Evolutionary conservation across 345 rosid genomes (phyloP).

Genomic region (Brassica cretica): DNA sequence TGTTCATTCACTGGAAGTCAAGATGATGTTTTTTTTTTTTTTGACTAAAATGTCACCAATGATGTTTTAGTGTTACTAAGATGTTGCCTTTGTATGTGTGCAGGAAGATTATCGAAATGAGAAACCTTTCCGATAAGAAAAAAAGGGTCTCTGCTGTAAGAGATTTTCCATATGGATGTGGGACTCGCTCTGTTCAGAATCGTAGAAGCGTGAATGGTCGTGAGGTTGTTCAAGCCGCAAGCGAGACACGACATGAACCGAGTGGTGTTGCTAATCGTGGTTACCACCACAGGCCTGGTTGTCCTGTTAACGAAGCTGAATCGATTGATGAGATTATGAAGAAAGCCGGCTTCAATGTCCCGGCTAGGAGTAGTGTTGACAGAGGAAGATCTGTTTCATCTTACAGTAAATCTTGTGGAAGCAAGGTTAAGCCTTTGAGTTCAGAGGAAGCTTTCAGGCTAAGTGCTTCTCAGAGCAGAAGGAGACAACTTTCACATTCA

Average conservation of each 20-base stretch:
- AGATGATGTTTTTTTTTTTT: no score
- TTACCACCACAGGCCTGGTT: neutral
- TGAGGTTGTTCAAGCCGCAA: neutral
- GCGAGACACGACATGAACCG: neutral
- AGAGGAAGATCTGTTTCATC: neutral
- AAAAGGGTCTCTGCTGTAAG: neutral
- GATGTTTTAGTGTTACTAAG: neutral
- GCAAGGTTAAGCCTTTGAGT: conserved; percentile 22
- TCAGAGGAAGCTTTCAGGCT: conserved; percentile 4
- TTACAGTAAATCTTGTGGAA: neutral
- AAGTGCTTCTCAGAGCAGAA: neutral
- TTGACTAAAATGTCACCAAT: no score
- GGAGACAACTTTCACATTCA: neutral
- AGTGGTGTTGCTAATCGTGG: neutral
- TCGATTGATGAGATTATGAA: conserved; percentile 11
- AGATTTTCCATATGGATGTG: neutral
- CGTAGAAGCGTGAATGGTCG: neutral
- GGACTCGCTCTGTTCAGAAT: neutral
- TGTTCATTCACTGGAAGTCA: neutral
- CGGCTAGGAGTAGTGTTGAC: neutral
- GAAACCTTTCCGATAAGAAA: neutral
- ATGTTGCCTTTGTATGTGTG: neutral
- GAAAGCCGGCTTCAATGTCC: conserved; percentile 17
- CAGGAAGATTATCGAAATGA: conserved; percentile 11
- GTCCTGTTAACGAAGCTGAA: neutral